phyloP scores from a whole-genome alignment of 2,329 filamentous ascomycete genomes.

The Diaporthe batatas region DNA sequence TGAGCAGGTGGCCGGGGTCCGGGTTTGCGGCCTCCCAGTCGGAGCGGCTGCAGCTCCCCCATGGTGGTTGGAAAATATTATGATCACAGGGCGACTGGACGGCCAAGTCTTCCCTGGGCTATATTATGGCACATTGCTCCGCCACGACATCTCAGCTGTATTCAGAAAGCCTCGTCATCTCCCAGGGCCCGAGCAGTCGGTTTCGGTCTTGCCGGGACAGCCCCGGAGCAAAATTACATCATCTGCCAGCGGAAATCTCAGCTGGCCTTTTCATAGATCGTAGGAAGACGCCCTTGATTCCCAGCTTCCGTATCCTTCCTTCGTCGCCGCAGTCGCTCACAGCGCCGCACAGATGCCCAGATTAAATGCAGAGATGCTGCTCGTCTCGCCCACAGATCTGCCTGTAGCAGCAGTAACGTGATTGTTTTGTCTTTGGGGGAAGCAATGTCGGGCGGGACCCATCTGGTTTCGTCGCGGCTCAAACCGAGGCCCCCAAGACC shows the following conservation, averaged over 20 bases:
- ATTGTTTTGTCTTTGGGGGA: not conserved
- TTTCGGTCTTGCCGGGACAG: constrained; percentile 13
- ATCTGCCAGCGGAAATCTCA: not conserved
- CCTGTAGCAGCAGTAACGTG: not conserved
- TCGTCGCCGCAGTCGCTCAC: not conserved
- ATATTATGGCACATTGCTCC: constrained; percentile 9
- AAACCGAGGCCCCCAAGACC: not conserved
- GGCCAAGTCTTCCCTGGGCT: not conserved
- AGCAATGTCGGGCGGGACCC: not conserved
- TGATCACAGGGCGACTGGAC: not conserved
- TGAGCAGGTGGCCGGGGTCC: constrained; percentile 10
- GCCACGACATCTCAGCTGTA: not conserved
- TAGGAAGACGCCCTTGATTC: not conserved
- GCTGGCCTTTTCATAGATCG: not conserved
- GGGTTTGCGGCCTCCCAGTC: not conserved
- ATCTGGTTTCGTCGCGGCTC: not conserved
- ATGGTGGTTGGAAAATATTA: constrained; percentile 2
- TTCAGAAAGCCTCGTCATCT: not conserved
- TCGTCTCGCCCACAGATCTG: not conserved
- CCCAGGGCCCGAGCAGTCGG: not conserved
- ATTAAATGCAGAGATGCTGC: constrained; percentile 5
- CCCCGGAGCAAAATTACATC: not conserved
- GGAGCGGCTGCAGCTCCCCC: not conserved
- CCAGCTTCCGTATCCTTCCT: not conserved
- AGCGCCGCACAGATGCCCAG: not conserved